Base-by-base conservation (phyloP, 108 stramenopile genomes). In the Nitzschia sp. region DNA sequence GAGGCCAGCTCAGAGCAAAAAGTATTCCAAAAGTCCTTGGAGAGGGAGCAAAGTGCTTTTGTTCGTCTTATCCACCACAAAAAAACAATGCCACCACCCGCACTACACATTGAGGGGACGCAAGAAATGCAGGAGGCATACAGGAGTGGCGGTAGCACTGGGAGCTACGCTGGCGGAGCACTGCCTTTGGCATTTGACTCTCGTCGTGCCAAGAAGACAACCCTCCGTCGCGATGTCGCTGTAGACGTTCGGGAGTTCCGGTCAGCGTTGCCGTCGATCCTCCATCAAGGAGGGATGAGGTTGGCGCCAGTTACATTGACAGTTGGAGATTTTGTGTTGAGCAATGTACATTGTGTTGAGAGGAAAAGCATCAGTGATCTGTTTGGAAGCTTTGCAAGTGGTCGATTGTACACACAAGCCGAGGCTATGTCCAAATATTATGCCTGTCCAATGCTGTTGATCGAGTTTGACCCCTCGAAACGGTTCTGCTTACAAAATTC, bases 191-290 rank as follows among this genome's bases (percentile, higher is more conserved):
- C 90, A 1, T 80, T 88, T 72, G 93, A 94, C 54, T 90, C 88
- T 38, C 74, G 92, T 6, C 75, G 78, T 38, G 89, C 85, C 0
- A 69, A 82, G 17, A 86, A 85, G 56, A 77, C 71, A 19, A 19
- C 48, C 0, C 41, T 50, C 15, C 52, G 78, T 20, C 81, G 92
- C 39, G 88, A 94, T 62, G 86, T 94, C 77, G 87, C 87, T 25
- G 97, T 97, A 7, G 98, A 99, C 76, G 91, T 98, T 26, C 85
- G 98, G 38, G 98, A 99, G 75, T 99, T 99, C 65, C 81, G 98
- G n/a, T 87, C 95, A 24, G 76, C 91, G 6, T 70, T 99, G 41
- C 98, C 98, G 0, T 95, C 90, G n/a, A 88, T 98, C 54, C 80
- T 99, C 48, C 95, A 99, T 77, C 83, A 93, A 76, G 91, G 86